Percentiles rank a stretch among this genome's conserved stretches.
phyloP scores from a whole-genome alignment of 495 filamentous ascomycete species.

The Annulohypoxylon nitens region DNA sequence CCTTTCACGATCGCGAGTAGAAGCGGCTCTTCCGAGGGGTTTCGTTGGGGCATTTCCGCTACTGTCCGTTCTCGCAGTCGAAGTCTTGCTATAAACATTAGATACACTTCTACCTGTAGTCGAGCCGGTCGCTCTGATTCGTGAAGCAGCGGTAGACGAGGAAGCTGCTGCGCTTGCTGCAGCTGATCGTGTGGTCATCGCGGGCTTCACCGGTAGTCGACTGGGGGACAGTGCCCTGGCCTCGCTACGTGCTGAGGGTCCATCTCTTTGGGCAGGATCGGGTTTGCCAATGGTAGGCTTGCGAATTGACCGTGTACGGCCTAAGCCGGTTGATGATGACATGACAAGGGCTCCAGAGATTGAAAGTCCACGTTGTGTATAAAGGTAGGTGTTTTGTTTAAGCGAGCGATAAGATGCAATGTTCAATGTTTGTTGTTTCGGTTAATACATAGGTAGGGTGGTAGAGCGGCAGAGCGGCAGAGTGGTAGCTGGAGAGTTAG shows the following conservation, averaged over 20 bases:
- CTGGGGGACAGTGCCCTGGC: slow-evolving; percentile 58
- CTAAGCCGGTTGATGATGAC: slow-evolving; percentile 53
- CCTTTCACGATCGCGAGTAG: slow-evolving; percentile 43
- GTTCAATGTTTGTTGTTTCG: slow-evolving; percentile 22
- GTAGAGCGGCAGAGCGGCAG: too few relatives aligned
- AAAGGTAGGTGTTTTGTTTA: slow-evolving; percentile 4
- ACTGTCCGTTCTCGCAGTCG: slow-evolving; percentile 31
- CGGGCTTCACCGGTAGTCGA: slow-evolving; percentile 60
- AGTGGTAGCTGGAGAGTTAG: not conserved
- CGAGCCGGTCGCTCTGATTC: slow-evolving; percentile 31
- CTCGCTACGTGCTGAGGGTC: slow-evolving; percentile 23
- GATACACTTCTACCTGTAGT: slow-evolving; percentile 34
- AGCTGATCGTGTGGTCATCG: slow-evolving; percentile 47
- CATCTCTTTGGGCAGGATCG: slow-evolving; percentile 28
- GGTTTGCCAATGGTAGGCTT: slow-evolving; percentile 49
- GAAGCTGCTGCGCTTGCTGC: slow-evolving; percentile 42
- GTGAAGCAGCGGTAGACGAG: slow-evolving; percentile 45
- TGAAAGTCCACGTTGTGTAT: too few relatives aligned
- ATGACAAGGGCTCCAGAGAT: slow-evolving; percentile 22
- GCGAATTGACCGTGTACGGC: slow-evolving; percentile 62
- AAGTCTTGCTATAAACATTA: slow-evolving; percentile 26
- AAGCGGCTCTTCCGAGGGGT: slow-evolving; percentile 41
- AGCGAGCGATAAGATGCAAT: not conserved
- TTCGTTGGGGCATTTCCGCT: slow-evolving; percentile 26
- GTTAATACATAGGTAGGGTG: not conserved